Base-by-base conservation (phyloP, 148 eudicot genomes). In the Diospyros kaki region DNA sequence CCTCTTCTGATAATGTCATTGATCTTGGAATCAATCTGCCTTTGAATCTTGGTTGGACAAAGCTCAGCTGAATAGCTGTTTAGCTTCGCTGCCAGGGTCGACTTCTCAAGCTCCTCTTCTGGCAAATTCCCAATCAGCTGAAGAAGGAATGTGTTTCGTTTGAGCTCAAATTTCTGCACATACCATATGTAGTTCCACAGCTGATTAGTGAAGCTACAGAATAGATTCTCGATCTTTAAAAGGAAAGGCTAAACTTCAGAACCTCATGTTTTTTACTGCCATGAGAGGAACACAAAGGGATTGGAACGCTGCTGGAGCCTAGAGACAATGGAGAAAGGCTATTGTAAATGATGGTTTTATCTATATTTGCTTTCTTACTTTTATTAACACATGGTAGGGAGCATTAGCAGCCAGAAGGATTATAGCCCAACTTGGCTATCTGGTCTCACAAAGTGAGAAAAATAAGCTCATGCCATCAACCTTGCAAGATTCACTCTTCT, bases 111-210 rank as follows among this genome's bases (percentile, higher is more conserved):
- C 82, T 92, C 98, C 77, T 92, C 97, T 66, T 87, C 96, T 2
- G 93, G 92, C 79, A 92, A 75, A 87, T 92, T 95, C 39, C 98
- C 98, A 64, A 95, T 95, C 89, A 95, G 75, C 77, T 95, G 98
- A 61, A 90, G 91, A 68, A 95, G 98, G 78, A 95, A 90, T 4
- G 82, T 88, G 55, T 82, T 83, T 79, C 93, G 86, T 83, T 94
- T 95, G 41, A 95, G 92, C 87, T 95, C 98, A 79, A 95, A 95
- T 81, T 95, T 95, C 97, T 95, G 88, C 71, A 71, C 39, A 28
- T 28, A 28, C 28, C 28, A 28, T 28, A 75, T 74, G 62, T 67
- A 54, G 43, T 73, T 38, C 40, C 17, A 71, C 61, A 40, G 28
- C n/a, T 5, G 18, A 71, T 67, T 55, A 66, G 43, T 64, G 59